Base-by-base conservation (phyloP, 2,329 filamentous ascomycete species). In the Scortechinia acanthostroma region DNA sequence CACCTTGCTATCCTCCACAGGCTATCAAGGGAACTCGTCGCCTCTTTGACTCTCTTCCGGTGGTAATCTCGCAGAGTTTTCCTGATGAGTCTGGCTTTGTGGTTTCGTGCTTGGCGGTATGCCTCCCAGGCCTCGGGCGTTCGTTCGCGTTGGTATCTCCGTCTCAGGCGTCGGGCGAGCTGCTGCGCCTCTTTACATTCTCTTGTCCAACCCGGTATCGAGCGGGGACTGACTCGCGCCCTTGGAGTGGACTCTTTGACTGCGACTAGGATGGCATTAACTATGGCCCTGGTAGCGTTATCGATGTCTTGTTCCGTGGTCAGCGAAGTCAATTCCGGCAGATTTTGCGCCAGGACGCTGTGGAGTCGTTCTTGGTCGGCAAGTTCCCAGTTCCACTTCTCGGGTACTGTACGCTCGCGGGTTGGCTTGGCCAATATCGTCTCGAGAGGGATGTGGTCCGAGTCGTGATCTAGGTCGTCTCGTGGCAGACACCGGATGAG, bases 391-490 rank as follows among this genome's bases (percentile, higher is more conserved):
- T 30, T 30, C 25, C 25, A 30, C 25, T 30, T 10, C 25, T 30
- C 25, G 10, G 25, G 25, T 10, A 30, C n/a, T n/a, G n/a, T 30
- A 10, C 25, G 25, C 25, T 30, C n/a, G 25, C n/a, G n/a, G n/a
- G 25, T 30, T 30, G 25, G 25, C n/a, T 30, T 30, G 10, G 25
- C 25, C 25, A 30, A 30, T 30, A 30, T 30, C 25, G 25, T 30
- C n/a, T 30, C 25, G n/a, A 30, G 25, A 10, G 25, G 25, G 25
- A 30, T n/a, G 25, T 30, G 25, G 25, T 30, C 25, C n/a, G 25
- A 30, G 25, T 30, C 25, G n/a, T 30, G 25, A n/a, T 30, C 25
- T n/a, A 30, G n/a, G 25, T 30, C 25, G n/a, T 30, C 25, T n/a
- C 25, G n/a, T 30, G 25, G 25, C 10, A 30, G 25, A n/a, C 25